These are phyloP conservation scores for Linnemannia elongata DNA, from an alignment of 192 early-diverging fungal species.

Conservation along the genomic window DNA sequence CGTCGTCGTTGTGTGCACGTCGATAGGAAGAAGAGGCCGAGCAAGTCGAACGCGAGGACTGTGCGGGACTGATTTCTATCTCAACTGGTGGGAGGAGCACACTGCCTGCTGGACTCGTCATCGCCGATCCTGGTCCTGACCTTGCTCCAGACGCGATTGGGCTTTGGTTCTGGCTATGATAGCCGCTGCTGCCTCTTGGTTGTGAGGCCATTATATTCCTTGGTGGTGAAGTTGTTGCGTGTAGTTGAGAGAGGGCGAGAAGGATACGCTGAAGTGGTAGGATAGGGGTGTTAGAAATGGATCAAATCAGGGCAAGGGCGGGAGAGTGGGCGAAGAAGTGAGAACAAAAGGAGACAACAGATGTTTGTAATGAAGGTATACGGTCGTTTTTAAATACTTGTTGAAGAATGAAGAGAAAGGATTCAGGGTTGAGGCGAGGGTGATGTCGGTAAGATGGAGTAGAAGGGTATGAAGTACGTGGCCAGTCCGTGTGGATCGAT, in stretches of 20 bases:
- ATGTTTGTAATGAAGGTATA: not conserved
- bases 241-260: not conserved
- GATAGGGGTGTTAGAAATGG: not conserved
- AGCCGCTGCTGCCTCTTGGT: not conserved
- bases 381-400: not conserved
- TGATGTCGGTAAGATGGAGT: not conserved
- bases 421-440: not conserved
- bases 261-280: no score
- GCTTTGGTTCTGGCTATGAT: slow-evolving; percentile 19
- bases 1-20: not conserved
- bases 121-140: not conserved
- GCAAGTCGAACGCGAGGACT: slow-evolving; percentile 12
- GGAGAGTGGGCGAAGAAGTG: not conserved
- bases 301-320: no score
- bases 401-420: not conserved
- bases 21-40: slow-evolving; percentile 13
- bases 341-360: not conserved
- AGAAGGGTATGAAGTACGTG: not conserved
- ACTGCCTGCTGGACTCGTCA: slow-evolving; percentile 29
- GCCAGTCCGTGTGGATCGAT: not conserved
- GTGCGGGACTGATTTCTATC: slow-evolving; percentile 31
- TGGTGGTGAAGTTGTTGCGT: not conserved
- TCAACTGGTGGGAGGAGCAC: slow-evolving; percentile 40
- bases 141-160: not conserved
- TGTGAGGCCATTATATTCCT: slow-evolving; percentile 1